Evolutionary conservation across 805 yeast genomes (phyloP), one percentile per base, ranked within the genome.

Genomic region (Ogataea pignaliae): DNA sequence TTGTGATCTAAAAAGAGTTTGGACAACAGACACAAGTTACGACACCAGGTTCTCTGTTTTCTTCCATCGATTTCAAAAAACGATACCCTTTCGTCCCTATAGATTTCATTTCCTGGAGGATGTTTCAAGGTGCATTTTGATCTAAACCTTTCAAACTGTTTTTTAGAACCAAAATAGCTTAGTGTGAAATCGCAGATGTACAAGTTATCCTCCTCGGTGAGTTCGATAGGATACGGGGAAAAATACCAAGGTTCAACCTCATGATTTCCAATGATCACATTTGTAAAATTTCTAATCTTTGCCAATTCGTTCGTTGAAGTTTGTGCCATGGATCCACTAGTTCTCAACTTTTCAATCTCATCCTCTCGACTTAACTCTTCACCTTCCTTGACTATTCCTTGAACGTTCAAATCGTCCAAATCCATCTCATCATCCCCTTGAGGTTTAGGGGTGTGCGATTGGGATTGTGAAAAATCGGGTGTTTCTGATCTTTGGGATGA

Each of bases 231-330:
- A 63, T 93, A 93, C 1, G 99, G 98, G 1, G 96, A 86, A 59
- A 93, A 93, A 66, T 93, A 93, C 99, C 99, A 93, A 2, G 99
- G 99, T 63, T 93, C 99, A 42, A 93, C 88, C 54, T 86, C 85
- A 63, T 82, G 88, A 50, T 84, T 85, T 1, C 99, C 99, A 67
- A 93, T 79, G 3, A 88, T 83, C 5, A 93, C 79, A 43, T 78
- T 75, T 38, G 78, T 72, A 50, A 93, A 72, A 60, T 93, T 93
- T 53, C 98, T 76, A 38, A 93, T 97, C 44, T 93, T 75, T 0
- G 98, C 89, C 18, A 91, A 86, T 59, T 91, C 98, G 44, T 81
- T 76, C 48, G 83, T 84, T 47, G 76, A 73, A 54, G 75, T 77
- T 65, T 93, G 99, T 10, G 93, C 86, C 98, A 93, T 93, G 0